Evolutionary conservation across 495 filamentous ascomycete species (phyloP).

Genomic region (Chaetomidium leptoderma): DNA sequence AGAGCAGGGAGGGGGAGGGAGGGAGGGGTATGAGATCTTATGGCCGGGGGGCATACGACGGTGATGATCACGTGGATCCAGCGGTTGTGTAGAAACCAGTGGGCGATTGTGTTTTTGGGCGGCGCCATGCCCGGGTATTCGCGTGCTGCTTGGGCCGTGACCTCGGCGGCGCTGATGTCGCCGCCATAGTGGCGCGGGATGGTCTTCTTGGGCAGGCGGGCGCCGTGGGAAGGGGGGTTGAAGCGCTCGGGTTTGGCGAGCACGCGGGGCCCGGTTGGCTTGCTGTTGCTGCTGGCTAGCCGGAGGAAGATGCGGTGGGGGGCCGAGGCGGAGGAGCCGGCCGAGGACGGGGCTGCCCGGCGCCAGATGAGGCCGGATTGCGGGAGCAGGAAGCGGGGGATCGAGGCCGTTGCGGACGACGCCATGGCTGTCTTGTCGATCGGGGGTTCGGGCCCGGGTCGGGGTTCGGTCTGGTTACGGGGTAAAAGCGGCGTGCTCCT

Average conservation of each 20-base stretch:
- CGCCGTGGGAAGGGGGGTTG: slow-evolving; percentile 77
- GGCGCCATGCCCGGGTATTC: slow-evolving; percentile 81
- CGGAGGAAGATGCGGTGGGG: slow-evolving; percentile 14
- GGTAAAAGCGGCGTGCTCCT: neutral
- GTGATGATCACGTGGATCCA: slow-evolving; percentile 75
- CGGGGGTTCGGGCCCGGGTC: neutral
- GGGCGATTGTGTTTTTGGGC: slow-evolving; percentile 65
- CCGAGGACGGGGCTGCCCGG: slow-evolving; percentile 6
- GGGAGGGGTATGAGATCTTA: too few relatives aligned
- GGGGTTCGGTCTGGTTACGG: neutral
- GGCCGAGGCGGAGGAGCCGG: slow-evolving; percentile 7
- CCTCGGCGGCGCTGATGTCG: slow-evolving; percentile 53
- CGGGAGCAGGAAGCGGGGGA: slow-evolving; percentile 54
- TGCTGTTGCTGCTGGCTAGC: slow-evolving; percentile 12
- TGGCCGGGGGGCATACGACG: slow-evolving; percentile 51
- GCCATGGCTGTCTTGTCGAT: slow-evolving; percentile 24
- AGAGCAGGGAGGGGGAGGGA: neutral
- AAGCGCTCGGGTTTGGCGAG: slow-evolving; percentile 79
- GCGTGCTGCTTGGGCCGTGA: slow-evolving; percentile 55
- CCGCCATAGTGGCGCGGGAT: slow-evolving; percentile 63
- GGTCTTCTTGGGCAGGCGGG: slow-evolving; percentile 51
- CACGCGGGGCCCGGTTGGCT: slow-evolving; percentile 38
- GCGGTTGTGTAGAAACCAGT: slow-evolving; percentile 68
- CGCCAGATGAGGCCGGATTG: slow-evolving; percentile 48
- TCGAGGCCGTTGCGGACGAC: slow-evolving; percentile 38